phyloP scores from a whole-genome alignment of 1,139 yeast species.

The Petasospora fabianii region DNA sequence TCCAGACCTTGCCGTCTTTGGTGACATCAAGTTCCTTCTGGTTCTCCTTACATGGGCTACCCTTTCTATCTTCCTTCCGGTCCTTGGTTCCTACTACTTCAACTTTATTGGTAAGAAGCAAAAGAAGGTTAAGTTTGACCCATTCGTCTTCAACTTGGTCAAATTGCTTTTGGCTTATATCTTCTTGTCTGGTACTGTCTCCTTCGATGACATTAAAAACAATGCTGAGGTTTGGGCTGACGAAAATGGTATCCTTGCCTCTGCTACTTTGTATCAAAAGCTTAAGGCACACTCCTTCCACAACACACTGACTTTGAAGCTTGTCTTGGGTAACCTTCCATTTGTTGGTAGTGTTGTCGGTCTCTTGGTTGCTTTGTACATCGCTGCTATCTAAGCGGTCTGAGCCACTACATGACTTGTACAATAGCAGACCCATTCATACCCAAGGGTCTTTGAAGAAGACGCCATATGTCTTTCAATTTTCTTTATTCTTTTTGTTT shows the following conservation, averaged over 20 bases:
- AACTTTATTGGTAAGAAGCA: conserved; percentile 43
- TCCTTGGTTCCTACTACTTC: conserved; percentile 44
- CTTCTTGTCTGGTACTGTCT: conserved; percentile 30
- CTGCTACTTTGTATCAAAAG: conserved; percentile 16
- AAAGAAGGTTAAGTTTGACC: conserved; percentile 47
- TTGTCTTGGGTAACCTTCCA: conserved; percentile 33
- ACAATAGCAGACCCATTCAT: not conserved
- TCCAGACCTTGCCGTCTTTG: conserved; percentile 18
- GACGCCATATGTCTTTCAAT: too few relatives aligned
- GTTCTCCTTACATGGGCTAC: conserved; percentile 32
- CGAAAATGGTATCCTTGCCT: conserved; percentile 22
- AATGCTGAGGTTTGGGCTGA: conserved; percentile 29
- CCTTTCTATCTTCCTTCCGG: conserved; percentile 37
- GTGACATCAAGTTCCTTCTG: conserved; percentile 28
- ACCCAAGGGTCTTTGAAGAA: not conserved
- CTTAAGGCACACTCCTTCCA: conserved; percentile 24
- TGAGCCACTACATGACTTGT: not conserved
- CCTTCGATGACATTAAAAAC: conserved; percentile 26
- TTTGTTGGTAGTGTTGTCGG: conserved; percentile 29
- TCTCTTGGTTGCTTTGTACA: conserved; percentile 33
- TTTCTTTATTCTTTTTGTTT: too few relatives aligned
- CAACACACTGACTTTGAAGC: conserved; percentile 25
- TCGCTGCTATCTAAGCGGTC: conserved; percentile 25
- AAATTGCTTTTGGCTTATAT: conserved; percentile 46
- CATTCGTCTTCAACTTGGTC: conserved; percentile 51